Evolutionary conservation across 2,329 filamentous ascomycete species (phyloP).

Genomic region (Cladobotryum protrusum): DNA sequence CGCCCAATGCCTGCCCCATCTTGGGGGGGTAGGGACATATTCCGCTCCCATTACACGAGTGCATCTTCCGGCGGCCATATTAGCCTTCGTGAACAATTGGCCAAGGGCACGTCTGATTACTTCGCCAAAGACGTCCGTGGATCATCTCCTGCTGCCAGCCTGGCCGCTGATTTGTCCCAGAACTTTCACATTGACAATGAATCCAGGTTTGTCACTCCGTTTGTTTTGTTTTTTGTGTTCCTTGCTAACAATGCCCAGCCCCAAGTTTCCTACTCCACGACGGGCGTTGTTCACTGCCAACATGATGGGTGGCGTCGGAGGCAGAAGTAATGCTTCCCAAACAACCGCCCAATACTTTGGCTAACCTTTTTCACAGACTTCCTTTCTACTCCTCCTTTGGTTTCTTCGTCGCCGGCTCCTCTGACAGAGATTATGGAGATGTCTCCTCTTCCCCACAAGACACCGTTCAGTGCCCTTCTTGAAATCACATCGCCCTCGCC

Average conservation of each 20-base stretch:
- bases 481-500: conserved; percentile 69
- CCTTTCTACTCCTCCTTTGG: conserved; percentile 77
- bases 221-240: not conserved
- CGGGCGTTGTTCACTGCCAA: conserved; percentile 36
- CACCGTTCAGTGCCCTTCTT: conserved; percentile 58
- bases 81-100: conserved; percentile 72
- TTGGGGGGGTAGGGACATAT: conserved; percentile 54
- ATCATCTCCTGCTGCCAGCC: conserved; percentile 83
- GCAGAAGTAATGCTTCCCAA: conserved; percentile 25
- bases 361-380: conserved; percentile 47
- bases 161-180: conserved; percentile 90
- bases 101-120: conserved; percentile 62
- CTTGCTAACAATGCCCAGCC: conserved; percentile 21
- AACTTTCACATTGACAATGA: conserved; percentile 90
- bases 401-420: conserved; percentile 71
- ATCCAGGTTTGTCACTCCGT: conserved; percentile 58
- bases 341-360: not conserved
- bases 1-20: conserved; percentile 54
- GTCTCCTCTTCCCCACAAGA: conserved; percentile 86
- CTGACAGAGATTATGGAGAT: conserved; percentile 81
- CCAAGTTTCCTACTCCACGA: conserved; percentile 36
- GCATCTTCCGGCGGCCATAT: conserved; percentile 54
- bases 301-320: conserved; percentile 30
- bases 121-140: conserved; percentile 75
- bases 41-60: conserved; percentile 45